These are phyloP conservation scores for Boletus smithii DNA, from an alignment of 1,284 basidiomycete species.

Conservation along the genomic window DNA sequence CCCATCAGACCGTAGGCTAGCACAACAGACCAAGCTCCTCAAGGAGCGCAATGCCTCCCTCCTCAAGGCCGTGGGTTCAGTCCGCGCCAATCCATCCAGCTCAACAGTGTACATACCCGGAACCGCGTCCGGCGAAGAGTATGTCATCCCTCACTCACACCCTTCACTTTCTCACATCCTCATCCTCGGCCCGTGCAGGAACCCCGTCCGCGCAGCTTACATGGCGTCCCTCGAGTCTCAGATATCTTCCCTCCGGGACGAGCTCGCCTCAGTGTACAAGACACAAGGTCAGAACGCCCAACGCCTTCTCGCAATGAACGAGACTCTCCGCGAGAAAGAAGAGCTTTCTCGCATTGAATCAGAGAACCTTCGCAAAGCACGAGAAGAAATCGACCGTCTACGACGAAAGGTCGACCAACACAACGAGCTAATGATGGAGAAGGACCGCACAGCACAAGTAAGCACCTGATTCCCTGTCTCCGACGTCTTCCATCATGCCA, in stretches of 20 bases:
- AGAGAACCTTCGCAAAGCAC: constrained; percentile 70
- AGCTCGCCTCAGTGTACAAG: constrained; percentile 92
- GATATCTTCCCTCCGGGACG: constrained; percentile 85
- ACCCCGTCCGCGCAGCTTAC: constrained; percentile 83
- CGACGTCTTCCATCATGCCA: not conserved
- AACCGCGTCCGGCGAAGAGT: constrained; percentile 64
- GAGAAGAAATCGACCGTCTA: constrained; percentile 69
- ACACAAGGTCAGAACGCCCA: constrained; percentile 96
- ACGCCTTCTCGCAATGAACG: constrained; percentile 87
- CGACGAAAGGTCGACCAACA: constrained; percentile 82
- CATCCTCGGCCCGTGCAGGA: constrained; percentile 48
- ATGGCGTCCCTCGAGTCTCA: constrained; percentile 90
- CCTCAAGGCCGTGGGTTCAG: constrained; percentile 71
- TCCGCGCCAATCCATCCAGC: constrained; percentile 60
- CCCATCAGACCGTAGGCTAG: constrained; percentile 76
- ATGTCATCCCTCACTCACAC: constrained; percentile 30
- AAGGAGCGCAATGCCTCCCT: constrained; percentile 87
- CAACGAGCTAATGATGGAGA: constrained; percentile 79
- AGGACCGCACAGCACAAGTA: constrained; percentile 86
- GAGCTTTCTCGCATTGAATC: constrained; percentile 72
- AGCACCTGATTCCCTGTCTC: constrained; percentile 16
- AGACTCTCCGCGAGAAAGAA: constrained; percentile 90
- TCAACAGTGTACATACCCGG: constrained; percentile 62
- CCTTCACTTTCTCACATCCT: constrained; percentile 13
- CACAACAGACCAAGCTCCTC: constrained; percentile 83